Percentiles rank a stretch among this genome's conserved stretches.
Conservation (phyloP, 352 stramenopile genomes). For the Blastocystis sp. region DNA sequence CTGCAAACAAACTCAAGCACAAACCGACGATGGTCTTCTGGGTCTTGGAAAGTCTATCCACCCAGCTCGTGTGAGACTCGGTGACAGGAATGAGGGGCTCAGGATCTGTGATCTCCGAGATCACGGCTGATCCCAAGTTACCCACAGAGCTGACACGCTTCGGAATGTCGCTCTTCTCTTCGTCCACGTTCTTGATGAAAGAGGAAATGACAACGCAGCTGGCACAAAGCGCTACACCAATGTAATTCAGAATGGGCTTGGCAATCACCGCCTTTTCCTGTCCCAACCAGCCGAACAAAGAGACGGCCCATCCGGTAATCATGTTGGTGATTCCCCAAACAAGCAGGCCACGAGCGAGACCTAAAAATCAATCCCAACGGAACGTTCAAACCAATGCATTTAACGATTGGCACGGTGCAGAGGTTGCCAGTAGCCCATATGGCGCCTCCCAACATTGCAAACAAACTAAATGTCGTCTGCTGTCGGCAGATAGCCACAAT, state of each 20-base stretch:
- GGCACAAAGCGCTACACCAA: slow-evolving; percentile 58
- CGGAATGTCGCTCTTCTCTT: slow-evolving; percentile 40
- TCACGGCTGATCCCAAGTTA: slow-evolving; percentile 51
- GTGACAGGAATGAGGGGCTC: slow-evolving; percentile 42
- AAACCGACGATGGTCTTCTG: slow-evolving; percentile 61
- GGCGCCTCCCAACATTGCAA: slow-evolving; percentile 62
- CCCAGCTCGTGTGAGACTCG: slow-evolving; percentile 39
- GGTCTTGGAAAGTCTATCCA: slow-evolving; percentile 44
- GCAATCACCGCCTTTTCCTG: slow-evolving; percentile 57
- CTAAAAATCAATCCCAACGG: not conserved
- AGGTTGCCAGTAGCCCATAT: slow-evolving; percentile 63
- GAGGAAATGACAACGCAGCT: slow-evolving; percentile 61
- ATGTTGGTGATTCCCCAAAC: slow-evolving; percentile 64
- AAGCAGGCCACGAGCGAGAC: slow-evolving; percentile 60
- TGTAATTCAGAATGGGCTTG: slow-evolving; percentile 57
- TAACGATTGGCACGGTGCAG: slow-evolving; percentile 62
- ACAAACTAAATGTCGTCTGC: slow-evolving; percentile 60
- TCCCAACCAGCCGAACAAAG: slow-evolving; percentile 59
- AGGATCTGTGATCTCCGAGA: not conserved
- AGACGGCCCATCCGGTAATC: slow-evolving; percentile 62
- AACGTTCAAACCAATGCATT: slow-evolving; percentile 57
- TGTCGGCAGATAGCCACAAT: slow-evolving; percentile 57
- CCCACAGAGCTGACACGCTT: slow-evolving; percentile 57
- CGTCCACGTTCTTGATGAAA: slow-evolving; percentile 60
- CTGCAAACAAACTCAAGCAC: slow-evolving; percentile 51